These are phyloP conservation scores for Anthoceros angustus DNA, from an alignment of 225 moss, liverwort and hornwort genomes.

Conservation along the genomic window DNA sequence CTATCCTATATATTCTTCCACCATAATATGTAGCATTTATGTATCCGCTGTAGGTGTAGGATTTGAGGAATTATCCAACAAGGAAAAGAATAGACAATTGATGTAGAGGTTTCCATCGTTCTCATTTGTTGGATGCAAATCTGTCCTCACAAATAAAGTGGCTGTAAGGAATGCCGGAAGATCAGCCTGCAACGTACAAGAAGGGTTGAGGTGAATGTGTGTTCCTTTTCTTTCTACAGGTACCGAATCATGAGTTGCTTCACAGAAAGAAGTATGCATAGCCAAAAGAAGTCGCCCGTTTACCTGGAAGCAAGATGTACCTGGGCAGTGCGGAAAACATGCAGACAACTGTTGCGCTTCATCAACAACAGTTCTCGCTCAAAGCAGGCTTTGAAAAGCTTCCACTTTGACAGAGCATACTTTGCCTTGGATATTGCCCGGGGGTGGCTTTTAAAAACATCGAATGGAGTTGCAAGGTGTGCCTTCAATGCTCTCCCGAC, in stretches of 20 bases:
- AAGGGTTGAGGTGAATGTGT: neutral
- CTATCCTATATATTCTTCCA: too few species aligned
- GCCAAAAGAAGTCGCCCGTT: neutral
- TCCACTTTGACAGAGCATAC: conserved; percentile 25
- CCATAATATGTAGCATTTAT: too few species aligned
- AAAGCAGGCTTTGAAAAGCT: conserved; percentile 30
- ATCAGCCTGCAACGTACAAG: conserved; percentile 9
- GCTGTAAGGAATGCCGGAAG: conserved; percentile 21
- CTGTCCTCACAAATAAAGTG: conserved; percentile 21
- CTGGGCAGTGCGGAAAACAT: conserved; percentile 31
- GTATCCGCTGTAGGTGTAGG: too few species aligned
- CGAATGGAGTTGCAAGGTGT: conserved; percentile 19
- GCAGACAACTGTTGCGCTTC: conserved; percentile 28
- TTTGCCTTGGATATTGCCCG: conserved; percentile 17
- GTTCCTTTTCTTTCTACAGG: neutral
- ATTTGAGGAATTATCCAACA: too few species aligned
- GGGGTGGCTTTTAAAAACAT: conserved; percentile 17
- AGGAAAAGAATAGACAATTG: conserved; percentile 25
- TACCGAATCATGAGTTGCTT: neutral
- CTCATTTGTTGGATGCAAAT: conserved; percentile 25
- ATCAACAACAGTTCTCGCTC: conserved; percentile 30
- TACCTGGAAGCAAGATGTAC: neutral
- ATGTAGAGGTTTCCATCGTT: conserved; percentile 34
- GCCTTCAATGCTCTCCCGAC: conserved; percentile 11
- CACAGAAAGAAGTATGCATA: neutral